Evolutionary conservation across 768 basidiomycete species (phyloP).

Genomic region (Kwoniella pini): DNA sequence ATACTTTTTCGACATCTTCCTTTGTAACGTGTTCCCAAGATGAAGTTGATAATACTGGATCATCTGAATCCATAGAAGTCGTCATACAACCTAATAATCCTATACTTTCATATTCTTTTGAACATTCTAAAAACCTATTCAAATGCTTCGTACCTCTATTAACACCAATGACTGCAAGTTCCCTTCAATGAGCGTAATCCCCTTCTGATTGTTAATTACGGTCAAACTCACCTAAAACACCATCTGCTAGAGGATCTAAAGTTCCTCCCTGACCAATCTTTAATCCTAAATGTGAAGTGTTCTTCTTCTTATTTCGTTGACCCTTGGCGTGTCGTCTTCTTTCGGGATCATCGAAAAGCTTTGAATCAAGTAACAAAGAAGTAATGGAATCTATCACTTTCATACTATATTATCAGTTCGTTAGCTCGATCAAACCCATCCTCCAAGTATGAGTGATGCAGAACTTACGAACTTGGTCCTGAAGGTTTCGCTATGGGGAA

Average conservation of each 20-base stretch:
- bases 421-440: too few relatives aligned
- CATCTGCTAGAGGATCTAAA: constrained; percentile 93
- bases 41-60: constrained; percentile 68
- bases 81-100: constrained; percentile 92
- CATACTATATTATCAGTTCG: constrained; percentile 60
- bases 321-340: constrained; percentile 16
- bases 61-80: constrained; percentile 90
- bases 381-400: constrained; percentile 81
- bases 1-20: constrained; percentile 68
- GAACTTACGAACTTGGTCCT: constrained; percentile 73
- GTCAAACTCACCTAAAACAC: constrained; percentile 71
- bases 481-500: constrained; percentile 91
- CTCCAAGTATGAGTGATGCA: too few relatives aligned
- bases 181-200: not conserved
- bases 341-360: constrained; percentile 64
- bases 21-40: constrained; percentile 69
- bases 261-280: constrained; percentile 69
- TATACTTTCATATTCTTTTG: constrained; percentile 92
- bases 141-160: constrained; percentile 88
- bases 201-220: not conserved
- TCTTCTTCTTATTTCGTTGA: constrained; percentile 51
- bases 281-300: constrained; percentile 62
- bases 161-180: constrained; percentile 73
- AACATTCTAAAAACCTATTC: constrained; percentile 76
- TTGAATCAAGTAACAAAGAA: constrained; percentile 71